These are phyloP conservation scores for Penicillium freii DNA, from an alignment of 2,329 filamentous ascomycete species.

Conservation along the genomic window DNA sequence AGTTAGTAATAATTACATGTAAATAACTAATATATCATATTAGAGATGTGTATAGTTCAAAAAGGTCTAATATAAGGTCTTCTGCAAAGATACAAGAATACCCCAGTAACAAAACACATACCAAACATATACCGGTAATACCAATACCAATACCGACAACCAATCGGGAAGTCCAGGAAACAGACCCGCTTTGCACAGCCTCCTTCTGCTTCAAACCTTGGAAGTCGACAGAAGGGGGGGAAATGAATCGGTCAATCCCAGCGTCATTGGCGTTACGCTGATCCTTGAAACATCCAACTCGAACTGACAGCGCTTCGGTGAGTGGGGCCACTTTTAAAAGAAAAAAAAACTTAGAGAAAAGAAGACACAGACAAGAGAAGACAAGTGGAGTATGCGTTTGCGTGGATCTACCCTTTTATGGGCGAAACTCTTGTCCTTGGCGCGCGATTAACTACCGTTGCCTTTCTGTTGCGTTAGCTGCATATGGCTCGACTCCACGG, in stretches of 20 bases:
- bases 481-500: background rate
- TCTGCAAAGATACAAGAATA: background rate
- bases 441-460: background rate
- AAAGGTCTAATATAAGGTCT: background rate
- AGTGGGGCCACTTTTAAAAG: background rate
- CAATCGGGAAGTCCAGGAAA: constrained; percentile 10
- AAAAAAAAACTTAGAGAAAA: background rate
- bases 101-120: background rate
- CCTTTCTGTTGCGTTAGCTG: background rate
- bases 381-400: constrained; percentile 6
- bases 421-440: background rate
- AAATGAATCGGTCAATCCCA: constrained; percentile 4
- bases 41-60: background rate
- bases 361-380: background rate
- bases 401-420: constrained; percentile 4
- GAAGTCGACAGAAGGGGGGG: constrained; percentile 3
- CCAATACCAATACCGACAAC: background rate
- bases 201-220: constrained; percentile 14
- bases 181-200: constrained; percentile 15
- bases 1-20: background rate
- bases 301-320: constrained; percentile 4
- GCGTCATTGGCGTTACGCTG: constrained; percentile 5
- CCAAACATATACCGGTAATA: constrained; percentile 1
- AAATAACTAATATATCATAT: background rate
- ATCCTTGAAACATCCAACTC: constrained; percentile 1